phyloP scores from a whole-genome alignment of 163 green algal genomes.

The Coccomyxa subellipsoidea region DNA sequence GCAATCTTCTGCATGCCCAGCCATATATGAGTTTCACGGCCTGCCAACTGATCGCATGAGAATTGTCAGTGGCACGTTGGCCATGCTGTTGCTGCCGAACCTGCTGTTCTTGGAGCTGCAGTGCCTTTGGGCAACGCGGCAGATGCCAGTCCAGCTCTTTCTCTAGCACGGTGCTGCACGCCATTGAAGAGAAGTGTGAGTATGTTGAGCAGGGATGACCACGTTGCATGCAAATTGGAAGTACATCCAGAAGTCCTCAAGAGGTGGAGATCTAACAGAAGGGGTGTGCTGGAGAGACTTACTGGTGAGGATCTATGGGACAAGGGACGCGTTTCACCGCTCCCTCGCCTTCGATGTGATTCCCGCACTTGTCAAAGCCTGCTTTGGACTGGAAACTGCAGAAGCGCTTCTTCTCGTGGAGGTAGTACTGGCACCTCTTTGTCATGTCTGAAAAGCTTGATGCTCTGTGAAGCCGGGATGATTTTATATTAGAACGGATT shows the following conservation, averaged over 20 bases:
- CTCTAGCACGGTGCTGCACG: background rate
- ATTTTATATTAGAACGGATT: no score
- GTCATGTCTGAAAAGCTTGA: background rate
- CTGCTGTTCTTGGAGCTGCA: background rate
- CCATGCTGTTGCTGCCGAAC: background rate
- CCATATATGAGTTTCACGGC: no score
- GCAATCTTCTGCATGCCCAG: no score
- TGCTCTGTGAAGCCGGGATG: background rate
- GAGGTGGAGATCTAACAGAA: background rate
- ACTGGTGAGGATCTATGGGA: background rate
- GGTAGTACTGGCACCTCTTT: background rate
- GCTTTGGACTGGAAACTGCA: constrained; percentile 1
- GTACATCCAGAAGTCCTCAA: no score
- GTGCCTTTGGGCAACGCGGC: background rate
- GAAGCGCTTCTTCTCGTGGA: background rate
- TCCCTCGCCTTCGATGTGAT: background rate
- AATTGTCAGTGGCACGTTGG: no score
- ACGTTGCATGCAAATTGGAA: no score
- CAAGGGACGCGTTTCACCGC: background rate
- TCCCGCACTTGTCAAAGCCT: background rate
- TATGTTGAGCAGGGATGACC: no score
- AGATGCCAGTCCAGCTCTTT: background rate
- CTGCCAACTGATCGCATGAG: background rate
- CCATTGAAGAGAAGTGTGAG: background rate
- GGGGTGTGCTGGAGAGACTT: background rate